Evolutionary conservation across 768 basidiomycete species (phyloP).

Genomic region (Kwoniella botswanensis): DNA sequence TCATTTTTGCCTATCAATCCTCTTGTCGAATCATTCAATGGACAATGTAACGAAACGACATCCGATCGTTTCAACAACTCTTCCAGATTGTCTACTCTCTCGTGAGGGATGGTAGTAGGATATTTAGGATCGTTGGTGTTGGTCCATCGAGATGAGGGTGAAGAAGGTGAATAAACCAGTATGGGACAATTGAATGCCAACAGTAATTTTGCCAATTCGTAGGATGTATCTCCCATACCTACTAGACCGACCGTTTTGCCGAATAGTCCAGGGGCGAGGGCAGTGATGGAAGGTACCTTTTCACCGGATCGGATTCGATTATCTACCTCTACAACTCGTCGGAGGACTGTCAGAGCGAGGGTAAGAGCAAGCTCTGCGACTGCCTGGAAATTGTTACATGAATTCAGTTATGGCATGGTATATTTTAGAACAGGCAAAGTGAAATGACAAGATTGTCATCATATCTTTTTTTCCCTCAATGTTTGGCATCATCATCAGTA

Average conservation of each 20-base stretch:
- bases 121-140: constrained; percentile 14
- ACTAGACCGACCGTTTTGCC: constrained; percentile 57
- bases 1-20: constrained; percentile 47
- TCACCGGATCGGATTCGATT: constrained; percentile 42
- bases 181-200: constrained; percentile 52
- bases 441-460: too few species aligned
- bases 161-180: constrained; percentile 55
- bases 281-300: constrained; percentile 36
- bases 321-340: constrained; percentile 46
- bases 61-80: constrained; percentile 51
- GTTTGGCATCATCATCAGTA: too few species aligned
- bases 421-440: too few species aligned
- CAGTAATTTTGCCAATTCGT: constrained; percentile 51
- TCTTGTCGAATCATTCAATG: constrained; percentile 47
- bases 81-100: constrained; percentile 44
- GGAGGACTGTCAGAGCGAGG: constrained; percentile 37
- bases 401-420: neutral
- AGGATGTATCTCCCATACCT: constrained; percentile 58
- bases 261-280: constrained; percentile 46
- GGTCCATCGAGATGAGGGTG: constrained; percentile 42
- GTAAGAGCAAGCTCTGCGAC: constrained; percentile 49
- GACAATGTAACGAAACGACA: constrained; percentile 58
- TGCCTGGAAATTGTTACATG: constrained; percentile 16
- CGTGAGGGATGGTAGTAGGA: constrained; percentile 38
- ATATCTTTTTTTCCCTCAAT: neutral